These are phyloP conservation scores for Dimargaris cristalligena DNA, from an alignment of 192 early-diverging fungal genomes.

Conservation along the genomic window DNA sequence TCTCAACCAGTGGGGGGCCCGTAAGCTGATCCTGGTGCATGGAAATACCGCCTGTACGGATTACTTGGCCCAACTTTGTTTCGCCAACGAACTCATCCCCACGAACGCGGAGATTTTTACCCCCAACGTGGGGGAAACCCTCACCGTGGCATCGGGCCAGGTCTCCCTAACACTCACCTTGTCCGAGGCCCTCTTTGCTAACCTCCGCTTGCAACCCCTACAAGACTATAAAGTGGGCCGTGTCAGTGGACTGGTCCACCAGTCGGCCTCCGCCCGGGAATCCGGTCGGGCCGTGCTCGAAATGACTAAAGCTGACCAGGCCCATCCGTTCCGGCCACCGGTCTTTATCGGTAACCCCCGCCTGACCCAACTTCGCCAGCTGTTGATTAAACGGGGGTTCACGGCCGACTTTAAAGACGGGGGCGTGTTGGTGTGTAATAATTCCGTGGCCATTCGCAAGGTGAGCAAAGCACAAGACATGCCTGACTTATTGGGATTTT, in stretches of 20 bases:
- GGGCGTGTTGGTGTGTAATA: constrained; percentile 72
- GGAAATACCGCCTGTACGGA: constrained; percentile 54
- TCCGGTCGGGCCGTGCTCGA: constrained; percentile 61
- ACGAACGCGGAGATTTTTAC: constrained; percentile 77
- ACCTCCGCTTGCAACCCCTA: constrained; percentile 19
- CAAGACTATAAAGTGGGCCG: constrained; percentile 63
- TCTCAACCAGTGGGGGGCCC: constrained; percentile 30
- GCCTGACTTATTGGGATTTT: too few relatives aligned
- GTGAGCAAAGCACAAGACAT: too few relatives aligned
- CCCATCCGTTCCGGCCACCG: constrained; percentile 33
- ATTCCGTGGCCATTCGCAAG: constrained; percentile 49
- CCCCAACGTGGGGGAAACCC: constrained; percentile 60
- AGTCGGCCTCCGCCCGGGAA: constrained; percentile 22
- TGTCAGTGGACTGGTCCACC: constrained; percentile 58
- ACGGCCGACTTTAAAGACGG: constrained; percentile 65
- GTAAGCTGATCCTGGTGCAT: constrained; percentile 58
- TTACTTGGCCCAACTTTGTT: constrained; percentile 42
- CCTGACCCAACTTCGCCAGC: constrained; percentile 60
- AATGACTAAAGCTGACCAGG: constrained; percentile 28
- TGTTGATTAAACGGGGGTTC: constrained; percentile 56
- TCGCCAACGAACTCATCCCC: constrained; percentile 39
- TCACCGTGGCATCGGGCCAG: constrained; percentile 77
- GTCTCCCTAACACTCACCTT: constrained; percentile 77
- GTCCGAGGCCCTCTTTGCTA: constrained; percentile 70
- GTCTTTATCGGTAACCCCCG: constrained; percentile 74